Evolutionary conservation across 176 grass and related monocot genomes (phyloP), one percentile per base, ranked within the genome.

Genomic region (Neostapfia colusana): DNA sequence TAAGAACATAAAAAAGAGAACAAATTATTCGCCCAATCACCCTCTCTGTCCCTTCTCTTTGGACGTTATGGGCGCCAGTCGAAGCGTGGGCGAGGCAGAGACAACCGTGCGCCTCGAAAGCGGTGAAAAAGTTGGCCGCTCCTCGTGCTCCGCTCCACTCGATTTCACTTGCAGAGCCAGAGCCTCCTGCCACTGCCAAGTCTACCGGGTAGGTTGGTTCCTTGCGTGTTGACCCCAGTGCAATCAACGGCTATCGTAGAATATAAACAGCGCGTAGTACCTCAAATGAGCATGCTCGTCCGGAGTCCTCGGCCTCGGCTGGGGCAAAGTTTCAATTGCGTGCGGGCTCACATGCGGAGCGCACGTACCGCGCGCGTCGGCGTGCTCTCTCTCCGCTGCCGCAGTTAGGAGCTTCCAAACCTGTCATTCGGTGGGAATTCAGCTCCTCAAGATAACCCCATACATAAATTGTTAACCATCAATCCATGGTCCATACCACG

Each of bases 271-370:
- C 9, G 66, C 11, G 44, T 42, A 65, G 72, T n/a, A n/a, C n/a
- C 57, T 38, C 40, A 7, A 72, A 45, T 4, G 54, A 73, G 8
- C 21, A 59, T 50, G 28, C 73, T 48, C 39, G n/a, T 43, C 25
- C 45, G 10, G 10, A 4, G 79, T 42, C 68, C 49, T 42, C 56
- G 31, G 31, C 1, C 31, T 50, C 15, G 27, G 41, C 4, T 27
- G 5, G 18, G 4, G 50, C 50, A 53, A n/a, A 6, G n/a, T n/a
- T 53, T 53, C n/a, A 53, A 53, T 53, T 53, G n/a, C 50, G 5
- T n/a, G 50, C 17, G 50, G 50, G 18, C n/a, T 50, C 74, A 78
- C 82, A 65, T 78, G 82, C 67, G 27, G 67, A 67, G 49, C 82
- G 27, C 59, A 79, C 39, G 69, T 67, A 74, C 76, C n/a, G n/a